Conservation (phyloP, 1,284 basidiomycete species). For the Trametes pubescens region DNA sequence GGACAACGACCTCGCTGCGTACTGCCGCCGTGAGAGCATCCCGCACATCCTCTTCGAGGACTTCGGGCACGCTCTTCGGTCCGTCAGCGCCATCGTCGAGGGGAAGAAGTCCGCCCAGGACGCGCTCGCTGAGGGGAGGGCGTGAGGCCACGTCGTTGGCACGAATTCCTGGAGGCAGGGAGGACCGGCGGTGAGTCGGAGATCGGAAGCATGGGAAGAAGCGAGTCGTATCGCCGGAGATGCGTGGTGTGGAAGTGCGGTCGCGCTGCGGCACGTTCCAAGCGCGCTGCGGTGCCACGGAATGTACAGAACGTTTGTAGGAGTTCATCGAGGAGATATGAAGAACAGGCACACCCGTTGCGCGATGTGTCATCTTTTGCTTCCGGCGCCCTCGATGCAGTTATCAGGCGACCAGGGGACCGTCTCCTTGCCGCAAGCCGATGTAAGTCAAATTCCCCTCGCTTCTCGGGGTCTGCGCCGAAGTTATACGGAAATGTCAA, state of each 20-base stretch:
- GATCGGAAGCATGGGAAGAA: slow-evolving; percentile 9
- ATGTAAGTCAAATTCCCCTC: too few relatives aligned
- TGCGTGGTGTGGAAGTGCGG: slow-evolving; percentile 5
- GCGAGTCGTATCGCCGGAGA: slow-evolving; percentile 6
- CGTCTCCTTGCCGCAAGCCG: too few relatives aligned
- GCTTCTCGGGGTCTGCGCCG: too few relatives aligned
- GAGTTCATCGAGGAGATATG: background rate
- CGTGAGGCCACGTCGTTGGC: slow-evolving; percentile 21
- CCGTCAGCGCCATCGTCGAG: slow-evolving; percentile 73
- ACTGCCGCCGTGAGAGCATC: slow-evolving; percentile 76
- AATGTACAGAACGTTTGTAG: background rate
- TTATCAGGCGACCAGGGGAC: too few relatives aligned
- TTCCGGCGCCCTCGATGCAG: too few relatives aligned
- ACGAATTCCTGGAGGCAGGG: background rate
- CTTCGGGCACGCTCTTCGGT: slow-evolving; percentile 65
- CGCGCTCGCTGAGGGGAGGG: slow-evolving; percentile 44
- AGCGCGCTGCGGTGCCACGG: background rate
- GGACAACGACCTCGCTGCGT: slow-evolving; percentile 86
- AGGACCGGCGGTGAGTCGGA: slow-evolving; percentile 3
- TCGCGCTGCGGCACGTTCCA: slow-evolving; percentile 13
- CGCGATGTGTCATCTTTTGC: too few relatives aligned
- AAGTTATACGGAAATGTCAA: too few relatives aligned
- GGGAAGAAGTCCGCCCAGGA: slow-evolving; percentile 58
- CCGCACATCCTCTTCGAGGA: slow-evolving; percentile 72
- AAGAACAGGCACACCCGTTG: background rate